Conservation (phyloP, 805 yeast species). For the Kodamaea neixiangensis region DNA sequence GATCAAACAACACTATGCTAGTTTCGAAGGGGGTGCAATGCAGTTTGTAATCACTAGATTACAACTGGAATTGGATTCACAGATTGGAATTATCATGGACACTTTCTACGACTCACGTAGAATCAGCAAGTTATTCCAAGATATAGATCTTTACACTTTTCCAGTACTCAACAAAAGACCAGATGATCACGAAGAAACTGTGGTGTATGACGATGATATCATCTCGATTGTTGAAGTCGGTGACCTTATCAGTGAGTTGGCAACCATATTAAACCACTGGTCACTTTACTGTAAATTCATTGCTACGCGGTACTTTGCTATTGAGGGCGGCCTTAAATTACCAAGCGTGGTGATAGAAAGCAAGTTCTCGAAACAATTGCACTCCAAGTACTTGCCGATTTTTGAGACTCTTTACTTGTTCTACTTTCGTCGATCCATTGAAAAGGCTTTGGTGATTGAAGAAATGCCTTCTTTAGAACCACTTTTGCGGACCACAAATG, state of each 20-base stretch:
- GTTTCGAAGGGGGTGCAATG: constrained; percentile 49
- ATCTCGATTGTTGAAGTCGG: constrained; percentile 65
- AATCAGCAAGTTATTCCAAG: constrained; percentile 55
- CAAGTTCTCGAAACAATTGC: constrained; percentile 1
- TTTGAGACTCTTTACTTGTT: constrained; percentile 66
- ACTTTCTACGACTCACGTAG: constrained; percentile 77
- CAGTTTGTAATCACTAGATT: constrained; percentile 67
- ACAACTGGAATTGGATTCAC: constrained; percentile 90
- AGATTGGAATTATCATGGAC: constrained; percentile 84
- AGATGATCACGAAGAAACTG: constrained; percentile 23
- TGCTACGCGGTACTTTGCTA: constrained; percentile 56
- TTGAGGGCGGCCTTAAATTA: constrained; percentile 14
- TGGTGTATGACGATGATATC: constrained; percentile 27
- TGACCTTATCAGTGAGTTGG: constrained; percentile 66
- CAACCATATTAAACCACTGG: constrained; percentile 85
- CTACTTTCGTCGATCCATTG: constrained; percentile 75
- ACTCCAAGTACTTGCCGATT: constrained; percentile 53
- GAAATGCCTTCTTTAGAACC: constrained; percentile 60
- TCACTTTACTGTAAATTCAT: constrained; percentile 73
- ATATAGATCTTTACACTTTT: constrained; percentile 51
- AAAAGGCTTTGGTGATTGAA: constrained; percentile 78
- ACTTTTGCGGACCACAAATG: constrained; percentile 27
- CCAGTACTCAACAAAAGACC: constrained; percentile 24
- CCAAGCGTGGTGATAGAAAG: neutral
- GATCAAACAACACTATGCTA: constrained; percentile 63